Base-by-base conservation (phyloP, 345 rosid genomes). In the Gossypium ekmanianum region DNA sequence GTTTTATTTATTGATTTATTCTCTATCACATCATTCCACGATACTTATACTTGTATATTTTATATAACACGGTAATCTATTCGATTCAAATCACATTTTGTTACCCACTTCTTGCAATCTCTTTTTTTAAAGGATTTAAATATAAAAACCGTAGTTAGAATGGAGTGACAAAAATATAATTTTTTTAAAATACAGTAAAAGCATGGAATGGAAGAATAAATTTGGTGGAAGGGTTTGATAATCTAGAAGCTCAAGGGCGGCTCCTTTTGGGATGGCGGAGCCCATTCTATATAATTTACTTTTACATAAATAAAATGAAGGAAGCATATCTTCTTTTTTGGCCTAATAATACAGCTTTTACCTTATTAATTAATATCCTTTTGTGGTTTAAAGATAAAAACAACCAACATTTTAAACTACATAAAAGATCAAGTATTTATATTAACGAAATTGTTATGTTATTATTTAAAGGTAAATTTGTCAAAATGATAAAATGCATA, bases 221-320 rank as follows among this genome's bases (percentile, higher is more conserved):
- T 29, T 2, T 52, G 56, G 57, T 16, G 2, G 18, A 22, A 50
- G 12, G 6, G 65, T 61, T 27, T 61, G 64, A 27, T 13, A 3
- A 13, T 61, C 65, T 27, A 61, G 65, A 61, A 61, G 65, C 9
- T 26, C 29, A 24, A 26, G 64, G n/a, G 65, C 65, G 65, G 65
- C 65, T 8, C 22, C 58, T 9, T 61, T 26, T 59, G 17, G 4
- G 13, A 10, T 61, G 65, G 65, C 18, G 65, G 65, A 61, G 65
- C 18, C 43, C 65, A 61, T 27, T 27, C 43, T 13, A 22, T 51
- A 13, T 2, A 2, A 27, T 27, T 27, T 27, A 27, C 29, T 27
- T 27, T 2, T 27, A 5, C 41, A 34, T 34, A 12, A 11, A 48
- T 2, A 48, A 48, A 48, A 48, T 48, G 9, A 11, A 48, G 52